phyloP scores from a whole-genome alignment of 805 yeast genomes.

The Saccharomyces eubayanus region DNA sequence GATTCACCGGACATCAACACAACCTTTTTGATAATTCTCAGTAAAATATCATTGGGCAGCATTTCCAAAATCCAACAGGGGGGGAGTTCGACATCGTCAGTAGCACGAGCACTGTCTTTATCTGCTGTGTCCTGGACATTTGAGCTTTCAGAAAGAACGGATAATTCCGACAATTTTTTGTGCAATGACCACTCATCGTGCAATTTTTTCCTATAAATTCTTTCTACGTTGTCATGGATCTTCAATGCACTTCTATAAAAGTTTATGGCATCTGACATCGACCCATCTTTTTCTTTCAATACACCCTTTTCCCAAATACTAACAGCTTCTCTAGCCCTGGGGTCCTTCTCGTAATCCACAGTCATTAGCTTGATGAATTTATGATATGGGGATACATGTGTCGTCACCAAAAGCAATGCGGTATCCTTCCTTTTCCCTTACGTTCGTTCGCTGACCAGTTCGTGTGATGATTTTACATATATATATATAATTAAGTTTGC shows the following conservation, averaged over 20 bases:
- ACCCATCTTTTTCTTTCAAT: conserved; percentile 62
- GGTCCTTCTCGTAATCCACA: background rate
- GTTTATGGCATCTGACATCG: conserved; percentile 73
- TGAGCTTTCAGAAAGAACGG: conserved; percentile 4
- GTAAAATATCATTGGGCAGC: conserved; percentile 53
- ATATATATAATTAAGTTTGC: background rate
- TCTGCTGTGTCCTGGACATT: conserved; percentile 5
- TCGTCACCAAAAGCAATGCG: background rate
- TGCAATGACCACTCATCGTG: conserved; percentile 36
- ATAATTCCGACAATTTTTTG: conserved; percentile 12
- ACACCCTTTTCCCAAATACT: conserved; percentile 61
- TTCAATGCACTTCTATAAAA: conserved; percentile 65
- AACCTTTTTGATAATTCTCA: conserved; percentile 41
- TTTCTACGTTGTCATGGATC: conserved; percentile 50
- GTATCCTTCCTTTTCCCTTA: background rate
- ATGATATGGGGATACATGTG: background rate
- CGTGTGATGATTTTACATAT: background rate
- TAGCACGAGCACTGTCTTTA: conserved; percentile 18
- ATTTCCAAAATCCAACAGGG: conserved; percentile 37
- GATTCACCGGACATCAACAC: conserved; percentile 46
- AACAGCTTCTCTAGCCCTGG: conserved; percentile 38
- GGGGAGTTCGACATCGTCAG: conserved; percentile 19
- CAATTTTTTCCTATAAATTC: conserved; percentile 50
- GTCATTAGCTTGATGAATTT: background rate
- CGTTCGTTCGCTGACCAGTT: background rate